phyloP scores from a whole-genome alignment of 1,284 basidiomycete species.

The Limonomyces culmigenus region DNA sequence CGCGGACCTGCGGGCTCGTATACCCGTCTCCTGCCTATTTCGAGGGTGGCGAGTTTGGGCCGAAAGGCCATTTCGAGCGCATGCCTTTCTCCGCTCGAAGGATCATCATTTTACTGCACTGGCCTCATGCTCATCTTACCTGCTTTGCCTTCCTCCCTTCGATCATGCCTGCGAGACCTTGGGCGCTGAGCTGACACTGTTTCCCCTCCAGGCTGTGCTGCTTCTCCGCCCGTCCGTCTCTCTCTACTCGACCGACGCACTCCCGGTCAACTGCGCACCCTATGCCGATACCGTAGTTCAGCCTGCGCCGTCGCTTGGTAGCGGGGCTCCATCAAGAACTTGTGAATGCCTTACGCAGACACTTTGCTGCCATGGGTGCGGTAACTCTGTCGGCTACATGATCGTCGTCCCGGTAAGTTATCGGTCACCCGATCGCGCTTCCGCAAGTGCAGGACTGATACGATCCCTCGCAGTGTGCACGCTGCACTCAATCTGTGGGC shows the following conservation, averaged over 20 bases:
- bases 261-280: slow-evolving; percentile 61
- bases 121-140: slow-evolving; percentile 3
- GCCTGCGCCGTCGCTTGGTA: slow-evolving; percentile 8
- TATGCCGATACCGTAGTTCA: slow-evolving; percentile 17
- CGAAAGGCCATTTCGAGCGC: not conserved
- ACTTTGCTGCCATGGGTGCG: slow-evolving; percentile 71
- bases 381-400: slow-evolving; percentile 61
- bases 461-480: slow-evolving; percentile 27
- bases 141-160: not conserved
- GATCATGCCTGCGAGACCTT: not conserved
- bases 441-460: too few relatives aligned
- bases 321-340: slow-evolving; percentile 23
- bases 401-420: slow-evolving; percentile 43
- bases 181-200: not conserved
- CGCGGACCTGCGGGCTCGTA: too few relatives aligned
- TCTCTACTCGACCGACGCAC: slow-evolving; percentile 70
- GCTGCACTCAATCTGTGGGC: slow-evolving; percentile 54
- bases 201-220: slow-evolving; percentile 47
- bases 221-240: slow-evolving; percentile 69
- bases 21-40: too few relatives aligned
- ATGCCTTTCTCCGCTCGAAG: too few relatives aligned
- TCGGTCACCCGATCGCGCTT: not conserved
- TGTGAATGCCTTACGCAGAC: slow-evolving; percentile 61
- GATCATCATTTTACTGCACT: too few relatives aligned
- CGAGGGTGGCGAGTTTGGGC: not conserved